These are phyloP conservation scores for Ophiostoma montium DNA, from an alignment of 2,329 filamentous ascomycete species.

Conservation along the genomic window DNA sequence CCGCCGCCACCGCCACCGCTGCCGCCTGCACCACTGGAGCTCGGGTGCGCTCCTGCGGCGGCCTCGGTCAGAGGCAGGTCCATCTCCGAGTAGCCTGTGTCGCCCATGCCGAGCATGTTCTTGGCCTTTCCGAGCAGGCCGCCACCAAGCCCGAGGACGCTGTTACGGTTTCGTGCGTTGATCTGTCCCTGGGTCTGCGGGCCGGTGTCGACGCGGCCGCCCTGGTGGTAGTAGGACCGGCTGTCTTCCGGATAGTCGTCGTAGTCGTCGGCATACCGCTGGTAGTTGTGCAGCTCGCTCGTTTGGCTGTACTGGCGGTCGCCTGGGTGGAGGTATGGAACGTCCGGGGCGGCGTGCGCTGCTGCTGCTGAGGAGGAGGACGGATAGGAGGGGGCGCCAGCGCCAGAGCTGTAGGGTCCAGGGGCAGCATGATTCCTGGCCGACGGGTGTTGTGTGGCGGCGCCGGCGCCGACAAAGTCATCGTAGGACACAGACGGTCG, in stretches of 20 bases:
- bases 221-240: constrained; percentile 71
- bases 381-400: constrained; percentile 14
- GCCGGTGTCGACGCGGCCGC: constrained; percentile 40
- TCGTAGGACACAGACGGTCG: constrained; percentile 89
- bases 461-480: constrained; percentile 68
- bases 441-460: constrained; percentile 31
- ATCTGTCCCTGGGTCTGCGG: constrained; percentile 27
- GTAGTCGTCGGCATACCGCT: constrained; percentile 76
- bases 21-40: background rate
- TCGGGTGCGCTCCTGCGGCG: constrained; percentile 19
- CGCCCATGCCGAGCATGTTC: constrained; percentile 76
- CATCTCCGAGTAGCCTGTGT: constrained; percentile 84
- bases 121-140: constrained; percentile 79
- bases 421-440: constrained; percentile 1
- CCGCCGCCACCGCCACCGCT: constrained; percentile 18
- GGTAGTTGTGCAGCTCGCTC: constrained; percentile 75
- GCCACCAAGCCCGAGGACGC: constrained; percentile 73
- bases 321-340: constrained; percentile 28
- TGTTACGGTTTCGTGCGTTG: constrained; percentile 67
- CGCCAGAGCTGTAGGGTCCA: constrained; percentile 9
- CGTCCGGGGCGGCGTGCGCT: constrained; percentile 17
- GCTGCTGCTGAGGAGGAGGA: constrained; percentile 9
- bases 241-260: constrained; percentile 71
- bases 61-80: constrained; percentile 85
- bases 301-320: constrained; percentile 53